phyloP scores from a whole-genome alignment of 805 yeast genomes.

The Wickerhamiella galacta region DNA sequence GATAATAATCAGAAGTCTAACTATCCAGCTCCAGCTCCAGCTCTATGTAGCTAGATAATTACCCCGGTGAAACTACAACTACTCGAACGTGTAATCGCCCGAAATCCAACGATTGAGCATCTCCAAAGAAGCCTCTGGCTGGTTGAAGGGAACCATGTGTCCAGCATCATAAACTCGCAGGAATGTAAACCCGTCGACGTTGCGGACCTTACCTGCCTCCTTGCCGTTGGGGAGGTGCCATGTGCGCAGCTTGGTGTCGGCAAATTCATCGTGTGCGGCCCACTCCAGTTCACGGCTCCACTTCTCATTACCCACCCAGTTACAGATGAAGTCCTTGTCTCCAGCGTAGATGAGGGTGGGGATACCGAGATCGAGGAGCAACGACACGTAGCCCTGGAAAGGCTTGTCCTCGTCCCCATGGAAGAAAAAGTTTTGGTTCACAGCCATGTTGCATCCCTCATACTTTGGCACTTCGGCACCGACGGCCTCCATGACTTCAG shows the following conservation, averaged over 20 bases:
- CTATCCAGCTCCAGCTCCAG: no score
- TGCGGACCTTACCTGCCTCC: constrained; percentile 51
- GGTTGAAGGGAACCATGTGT: constrained; percentile 88
- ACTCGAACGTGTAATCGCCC: constrained; percentile 34
- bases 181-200: constrained; percentile 49
- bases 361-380: constrained; percentile 46
- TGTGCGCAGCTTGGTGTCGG: constrained; percentile 18
- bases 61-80: no score
- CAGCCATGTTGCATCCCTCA: constrained; percentile 60
- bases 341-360: constrained; percentile 91
- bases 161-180: constrained; percentile 74
- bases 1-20: no score
- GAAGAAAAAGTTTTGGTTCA: constrained; percentile 55
- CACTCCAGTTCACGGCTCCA: constrained; percentile 61
- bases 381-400: constrained; percentile 28
- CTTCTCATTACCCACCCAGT: constrained; percentile 81
- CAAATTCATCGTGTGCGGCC: constrained; percentile 37
- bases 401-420: constrained; percentile 56
- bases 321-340: constrained; percentile 84
- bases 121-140: constrained; percentile 62
- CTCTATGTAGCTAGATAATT: no score
- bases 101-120: constrained; percentile 78
- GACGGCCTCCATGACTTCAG: not conserved
- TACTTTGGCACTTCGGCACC: constrained; percentile 56
- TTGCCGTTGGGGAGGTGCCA: constrained; percentile 24